A percentile compares a stretch with the other conserved stretches of the same genome.
Evolutionary conservation across 495 filamentous ascomycete species (phyloP).

Genomic region (Terfezia claveryi): DNA sequence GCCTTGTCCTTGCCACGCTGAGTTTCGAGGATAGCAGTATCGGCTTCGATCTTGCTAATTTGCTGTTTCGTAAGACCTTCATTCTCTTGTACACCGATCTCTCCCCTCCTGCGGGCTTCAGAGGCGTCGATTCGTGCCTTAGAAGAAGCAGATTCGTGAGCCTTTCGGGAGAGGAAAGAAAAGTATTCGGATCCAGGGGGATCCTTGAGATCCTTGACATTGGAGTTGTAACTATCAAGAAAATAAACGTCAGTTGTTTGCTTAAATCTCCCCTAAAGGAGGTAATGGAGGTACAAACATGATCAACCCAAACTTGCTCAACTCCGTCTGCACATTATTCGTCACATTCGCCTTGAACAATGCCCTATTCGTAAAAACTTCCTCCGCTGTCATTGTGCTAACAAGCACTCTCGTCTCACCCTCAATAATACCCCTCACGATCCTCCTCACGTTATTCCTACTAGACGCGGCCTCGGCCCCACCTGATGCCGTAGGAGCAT

Average conservation of each 20-base stretch:
- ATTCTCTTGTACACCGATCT: conserved; percentile 59
- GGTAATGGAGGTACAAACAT: conserved; percentile 21
- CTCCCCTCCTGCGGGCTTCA: conserved; percentile 52
- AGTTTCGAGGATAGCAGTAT: conserved; percentile 62
- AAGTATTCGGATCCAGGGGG: conserved; percentile 59
- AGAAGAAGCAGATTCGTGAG: conserved; percentile 62
- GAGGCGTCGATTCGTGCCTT: conserved; percentile 62
- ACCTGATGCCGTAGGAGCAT: conserved; percentile 18
- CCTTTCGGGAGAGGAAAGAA: conserved; percentile 53
- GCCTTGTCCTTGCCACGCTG: conserved; percentile 63
- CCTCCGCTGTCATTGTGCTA: conserved; percentile 66
- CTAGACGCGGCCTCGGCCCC: conserved; percentile 19
- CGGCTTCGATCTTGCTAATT: conserved; percentile 61
- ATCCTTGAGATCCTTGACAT: conserved; percentile 68
- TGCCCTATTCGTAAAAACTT: conserved; percentile 62
- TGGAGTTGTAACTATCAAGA: conserved; percentile 41
- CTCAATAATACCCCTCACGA: conserved; percentile 75
- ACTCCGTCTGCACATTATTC: conserved; percentile 50
- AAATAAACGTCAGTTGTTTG: not conserved
- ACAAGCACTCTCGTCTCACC: conserved; percentile 64
- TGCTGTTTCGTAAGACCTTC: conserved; percentile 55
- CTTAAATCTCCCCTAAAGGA: not conserved
- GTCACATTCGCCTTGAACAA: conserved; percentile 60
- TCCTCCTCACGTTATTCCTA: conserved; percentile 53
- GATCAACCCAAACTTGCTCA: conserved; percentile 49